Evolutionary conservation across 495 filamentous ascomycete species (phyloP).

Genomic region (Penicillium arizonense): DNA sequence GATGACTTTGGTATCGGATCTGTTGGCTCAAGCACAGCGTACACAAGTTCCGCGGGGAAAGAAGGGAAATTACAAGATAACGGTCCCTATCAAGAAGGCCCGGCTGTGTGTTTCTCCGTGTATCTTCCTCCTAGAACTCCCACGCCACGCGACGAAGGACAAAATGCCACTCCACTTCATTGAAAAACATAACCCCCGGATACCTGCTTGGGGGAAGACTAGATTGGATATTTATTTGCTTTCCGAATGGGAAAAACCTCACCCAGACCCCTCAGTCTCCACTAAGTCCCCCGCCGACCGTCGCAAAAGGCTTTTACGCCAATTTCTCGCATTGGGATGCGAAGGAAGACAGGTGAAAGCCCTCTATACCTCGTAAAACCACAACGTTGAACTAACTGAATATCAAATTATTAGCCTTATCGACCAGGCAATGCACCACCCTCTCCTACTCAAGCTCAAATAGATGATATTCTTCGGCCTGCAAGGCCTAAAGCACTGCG

Average conservation of each 20-base stretch:
- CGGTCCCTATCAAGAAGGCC: background rate
- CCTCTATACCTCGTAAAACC: background rate
- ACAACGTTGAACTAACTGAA: constrained; percentile 1
- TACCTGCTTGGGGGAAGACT: constrained; percentile 4
- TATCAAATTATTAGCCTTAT: constrained; percentile 5
- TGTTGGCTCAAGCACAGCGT: background rate
- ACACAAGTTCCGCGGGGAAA: background rate
- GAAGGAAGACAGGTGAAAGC: constrained; percentile 2
- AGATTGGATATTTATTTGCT: constrained; percentile 3
- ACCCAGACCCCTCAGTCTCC: background rate
- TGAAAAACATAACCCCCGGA: background rate
- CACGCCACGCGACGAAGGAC: background rate
- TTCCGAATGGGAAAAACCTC: constrained; percentile 5
- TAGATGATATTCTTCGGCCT: constrained; percentile 3
- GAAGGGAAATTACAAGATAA: background rate
- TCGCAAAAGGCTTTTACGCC: constrained; percentile 5
- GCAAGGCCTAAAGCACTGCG: background rate
- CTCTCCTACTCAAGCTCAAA: constrained; percentile 2
- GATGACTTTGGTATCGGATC: background rate
- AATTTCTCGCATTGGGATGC: constrained; percentile 2
- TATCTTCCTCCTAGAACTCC: background rate
- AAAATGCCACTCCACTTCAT: constrained; percentile 7
- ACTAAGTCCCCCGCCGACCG: constrained; percentile 6
- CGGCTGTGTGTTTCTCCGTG: background rate
- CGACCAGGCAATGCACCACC: background rate